Base-by-base conservation (phyloP, 192 early-diverging fungal species). In the Coemansia biformis region DNA sequence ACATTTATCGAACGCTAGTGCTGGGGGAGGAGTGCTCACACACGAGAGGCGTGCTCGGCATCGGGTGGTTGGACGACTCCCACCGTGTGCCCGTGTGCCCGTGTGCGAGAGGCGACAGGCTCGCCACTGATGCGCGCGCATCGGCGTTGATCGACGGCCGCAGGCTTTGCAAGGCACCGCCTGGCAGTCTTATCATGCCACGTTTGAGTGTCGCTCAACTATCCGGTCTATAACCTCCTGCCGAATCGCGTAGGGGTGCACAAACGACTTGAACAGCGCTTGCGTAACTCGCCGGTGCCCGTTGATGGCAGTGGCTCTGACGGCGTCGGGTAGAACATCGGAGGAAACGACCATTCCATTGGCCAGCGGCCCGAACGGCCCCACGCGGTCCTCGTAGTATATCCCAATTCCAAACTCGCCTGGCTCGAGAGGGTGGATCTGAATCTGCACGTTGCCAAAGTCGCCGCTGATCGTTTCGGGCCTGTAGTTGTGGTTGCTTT, bases 371-470 rank as follows among this genome's bases (percentile, higher is more conserved):
- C 96, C 96, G 79, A 96, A 96, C 4, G 79, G 67, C 4, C 83
- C 80, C 15, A 96, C 75, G 59, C 83, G 59, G 1, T 54, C 45
- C 17, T 93, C 90, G 21, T 78, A 70, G 44, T 82, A 76, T 3
- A 87, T 57, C 18, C 63, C 66, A 9, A 83, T 66, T 0, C 69
- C 67, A 29, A 59, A 83, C 54, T 78, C 53, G 5, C 81, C 86
- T 24, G 87, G 81, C 18, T 75, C 59, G 9, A 90, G 65, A 2
- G 96, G 96, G 2, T 85, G 87, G 5, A 99, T 81, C 28, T 91
- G 78, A 32, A 98, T 96, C 52, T 90, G 82, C 1, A 88, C 92
- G 49, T 99, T 99, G 22, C 93, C 96, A 78, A 96, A 99, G 63
- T 96, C 96, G 40, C 96, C 96, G 4, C 90, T 89, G 39, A 99